A percentile compares a stretch with the other conserved stretches of the same genome.
Evolutionary conservation across 164 flowering plant genomes (phyloP).

Genomic region (Liriodendron chinense): DNA sequence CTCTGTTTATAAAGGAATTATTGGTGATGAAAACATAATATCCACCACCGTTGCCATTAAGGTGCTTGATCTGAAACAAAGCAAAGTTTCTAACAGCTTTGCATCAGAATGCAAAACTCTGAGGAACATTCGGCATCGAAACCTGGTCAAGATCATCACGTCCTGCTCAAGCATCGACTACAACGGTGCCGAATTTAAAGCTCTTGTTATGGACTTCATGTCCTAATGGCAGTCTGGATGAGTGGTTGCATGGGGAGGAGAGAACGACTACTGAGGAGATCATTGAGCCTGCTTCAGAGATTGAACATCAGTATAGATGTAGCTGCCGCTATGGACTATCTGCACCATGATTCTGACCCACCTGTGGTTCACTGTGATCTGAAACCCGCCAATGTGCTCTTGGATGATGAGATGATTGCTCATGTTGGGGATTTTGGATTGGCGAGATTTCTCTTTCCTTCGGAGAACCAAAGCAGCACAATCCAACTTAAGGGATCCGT

Average conservation of each 20-base stretch:
- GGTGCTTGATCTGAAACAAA: conserved; percentile 25
- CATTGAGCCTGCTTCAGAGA: neutral
- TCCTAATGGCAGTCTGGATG: conserved; percentile 46
- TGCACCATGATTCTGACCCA: conserved; percentile 6
- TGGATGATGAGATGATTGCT: conserved; percentile 5
- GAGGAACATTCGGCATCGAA: conserved; percentile 52
- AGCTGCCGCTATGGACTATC: conserved; percentile 6
- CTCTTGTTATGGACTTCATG: conserved; percentile 48
- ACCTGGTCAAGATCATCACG: conserved; percentile 49
- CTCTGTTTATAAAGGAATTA: conserved; percentile 40
- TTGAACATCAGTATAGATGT: conserved; percentile 1
- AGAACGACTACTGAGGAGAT: neutral
- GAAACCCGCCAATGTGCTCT: neutral
- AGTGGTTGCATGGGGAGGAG: conserved; percentile 32
- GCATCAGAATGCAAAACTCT: conserved; percentile 47
- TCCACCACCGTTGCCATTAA: conserved; percentile 32
- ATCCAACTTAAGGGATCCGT: neutral
- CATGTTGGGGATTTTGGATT: conserved; percentile 9
- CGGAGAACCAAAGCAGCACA: neutral
- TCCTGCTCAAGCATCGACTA: conserved; percentile 44
- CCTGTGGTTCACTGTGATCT: conserved; percentile 8
- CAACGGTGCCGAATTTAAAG: conserved; percentile 34
- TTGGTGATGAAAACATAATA: conserved; percentile 14
- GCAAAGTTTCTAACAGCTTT: conserved; percentile 38
- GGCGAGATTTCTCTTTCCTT: neutral